Evolutionary conservation across 495 filamentous ascomycete species (phyloP).

Genomic region (Hypoxylon fragiforme): DNA sequence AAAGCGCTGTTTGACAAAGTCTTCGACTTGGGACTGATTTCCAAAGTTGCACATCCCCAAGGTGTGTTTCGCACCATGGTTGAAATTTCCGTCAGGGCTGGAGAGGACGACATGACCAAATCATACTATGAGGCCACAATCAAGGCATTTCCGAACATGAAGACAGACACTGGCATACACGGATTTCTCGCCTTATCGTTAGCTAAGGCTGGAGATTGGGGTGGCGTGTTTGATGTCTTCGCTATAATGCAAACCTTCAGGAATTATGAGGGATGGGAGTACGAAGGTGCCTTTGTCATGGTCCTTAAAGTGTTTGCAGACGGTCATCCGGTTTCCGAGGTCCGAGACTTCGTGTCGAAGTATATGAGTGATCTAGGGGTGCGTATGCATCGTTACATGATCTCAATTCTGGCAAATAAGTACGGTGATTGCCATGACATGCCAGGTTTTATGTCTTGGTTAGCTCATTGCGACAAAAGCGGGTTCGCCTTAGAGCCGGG

Average conservation of each 20-base stretch:
- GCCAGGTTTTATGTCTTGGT: conserved; percentile 41
- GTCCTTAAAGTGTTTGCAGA: conserved; percentile 50
- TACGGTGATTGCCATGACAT: conserved; percentile 49
- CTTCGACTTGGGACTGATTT: conserved; percentile 14
- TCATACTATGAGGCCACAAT: conserved; percentile 32
- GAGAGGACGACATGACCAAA: conserved; percentile 35
- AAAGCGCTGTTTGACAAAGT: conserved; percentile 37
- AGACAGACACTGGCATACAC: conserved; percentile 34
- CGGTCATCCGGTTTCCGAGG: conserved; percentile 45
- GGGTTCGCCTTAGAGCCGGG: conserved; percentile 42
- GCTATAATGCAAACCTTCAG: conserved; percentile 33
- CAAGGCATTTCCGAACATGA: conserved; percentile 23
- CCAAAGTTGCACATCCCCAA: conserved; percentile 27
- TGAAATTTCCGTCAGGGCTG: conserved; percentile 44
- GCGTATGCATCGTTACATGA: conserved; percentile 39
- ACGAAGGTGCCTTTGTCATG: conserved; percentile 42
- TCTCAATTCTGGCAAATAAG: conserved; percentile 51
- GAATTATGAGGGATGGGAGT: conserved; percentile 16
- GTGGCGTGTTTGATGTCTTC: conserved; percentile 43
- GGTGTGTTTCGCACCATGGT: conserved; percentile 44
- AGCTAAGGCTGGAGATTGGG: conserved; percentile 53
- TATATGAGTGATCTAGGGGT: conserved; percentile 43
- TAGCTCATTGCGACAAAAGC: conserved; percentile 37
- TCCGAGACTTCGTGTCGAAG: conserved; percentile 44
- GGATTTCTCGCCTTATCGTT: conserved; percentile 44